Base-by-base conservation (phyloP, 352 stramenopile genomes). In the Phytophthora capsici region DNA sequence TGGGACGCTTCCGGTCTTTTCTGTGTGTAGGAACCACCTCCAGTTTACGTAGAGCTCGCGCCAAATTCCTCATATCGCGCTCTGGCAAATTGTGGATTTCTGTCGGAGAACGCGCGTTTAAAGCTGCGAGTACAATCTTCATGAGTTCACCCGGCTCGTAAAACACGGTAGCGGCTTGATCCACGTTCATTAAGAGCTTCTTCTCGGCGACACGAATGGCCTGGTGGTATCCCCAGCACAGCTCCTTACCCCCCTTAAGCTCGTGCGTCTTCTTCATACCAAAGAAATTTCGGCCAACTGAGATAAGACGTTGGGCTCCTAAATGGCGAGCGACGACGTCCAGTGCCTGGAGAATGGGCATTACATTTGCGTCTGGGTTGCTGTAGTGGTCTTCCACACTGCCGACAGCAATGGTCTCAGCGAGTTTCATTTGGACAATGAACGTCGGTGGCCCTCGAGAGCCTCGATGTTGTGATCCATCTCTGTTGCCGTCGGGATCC, bases 191-290 rank as follows among this genome's bases (percentile, higher is more conserved):
- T 19, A 89, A 43, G 25, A 93, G 47, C 49, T 83, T 82, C 4
- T 65, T 55, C 40, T 91, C 72, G 0, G 73, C 73, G 1, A 86
- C 57, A 23, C 77, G 79, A 30, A 93, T 85, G 1, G 72, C 77
- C 69, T 93, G 84, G 34, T 91, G 82, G 47, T 91, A 93, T 1
- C 84, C 84, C 77, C 78, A 91, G 30, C 77, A 88, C 2, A 91
- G 50, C 30, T 91, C 82, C 25, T 87, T 86, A 12, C 84, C 84
- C 22, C 81, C 82, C 14, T 80, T 79, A 0, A 93, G 63, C 6
- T 71, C 50, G 45, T 84, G 57, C 6, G 45, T 38, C n/a, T 38
- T 52, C 57, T 82, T 84, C 72, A 88, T 82, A 0, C 67, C 74
- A 32, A 91, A 93, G 26, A 93, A 79, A 37, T 93, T 93, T 26